Percentiles rank a stretch among this genome's conserved stretches.
These are phyloP conservation scores for Cicer cuneatum DNA, from an alignment of 306 rosid species.

Conservation along the genomic window DNA sequence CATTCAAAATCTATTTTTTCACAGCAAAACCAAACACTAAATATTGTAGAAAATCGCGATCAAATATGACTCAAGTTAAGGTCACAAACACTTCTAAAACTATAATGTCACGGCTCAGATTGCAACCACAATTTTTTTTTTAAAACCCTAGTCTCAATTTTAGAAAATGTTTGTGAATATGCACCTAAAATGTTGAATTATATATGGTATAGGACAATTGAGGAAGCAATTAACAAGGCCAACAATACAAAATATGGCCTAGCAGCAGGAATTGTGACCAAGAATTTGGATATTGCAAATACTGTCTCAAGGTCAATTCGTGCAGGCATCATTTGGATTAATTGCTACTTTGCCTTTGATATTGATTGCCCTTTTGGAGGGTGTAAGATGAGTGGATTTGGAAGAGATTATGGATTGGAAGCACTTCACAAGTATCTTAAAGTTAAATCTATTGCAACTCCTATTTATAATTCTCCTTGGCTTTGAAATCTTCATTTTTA, in stretches of 20 bases:
- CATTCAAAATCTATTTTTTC: too few relatives aligned
- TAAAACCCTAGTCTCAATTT: too few relatives aligned
- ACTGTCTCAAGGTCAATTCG: slow-evolving; percentile 80
- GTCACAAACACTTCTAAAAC: not conserved
- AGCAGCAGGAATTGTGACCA: slow-evolving; percentile 84
- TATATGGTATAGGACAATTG: slow-evolving; percentile 58
- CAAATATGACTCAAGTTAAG: not conserved
- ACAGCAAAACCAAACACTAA: too few relatives aligned
- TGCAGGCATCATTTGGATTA: slow-evolving; percentile 84
- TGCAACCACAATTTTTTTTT: not conserved
- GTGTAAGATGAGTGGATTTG: slow-evolving; percentile 86
- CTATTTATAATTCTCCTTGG: slow-evolving; percentile 86
- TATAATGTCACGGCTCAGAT: not conserved
- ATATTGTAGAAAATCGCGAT: not conserved
- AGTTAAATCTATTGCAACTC: slow-evolving; percentile 81
- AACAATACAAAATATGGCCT: slow-evolving; percentile 77
- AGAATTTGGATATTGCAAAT: slow-evolving; percentile 74
- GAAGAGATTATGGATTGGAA: slow-evolving; percentile 75
- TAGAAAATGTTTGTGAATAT: not conserved
- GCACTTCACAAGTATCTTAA: slow-evolving; percentile 73
- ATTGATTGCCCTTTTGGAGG: slow-evolving; percentile 79
- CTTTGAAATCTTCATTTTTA: slow-evolving; percentile 50
- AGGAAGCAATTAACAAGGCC: slow-evolving; percentile 76
- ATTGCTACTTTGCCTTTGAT: slow-evolving; percentile 78
- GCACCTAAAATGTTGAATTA: slow-evolving; percentile 5